Evolutionary conservation across 75 land plant species (phyloP).

Genomic region (Cunninghamia lanceolata): DNA sequence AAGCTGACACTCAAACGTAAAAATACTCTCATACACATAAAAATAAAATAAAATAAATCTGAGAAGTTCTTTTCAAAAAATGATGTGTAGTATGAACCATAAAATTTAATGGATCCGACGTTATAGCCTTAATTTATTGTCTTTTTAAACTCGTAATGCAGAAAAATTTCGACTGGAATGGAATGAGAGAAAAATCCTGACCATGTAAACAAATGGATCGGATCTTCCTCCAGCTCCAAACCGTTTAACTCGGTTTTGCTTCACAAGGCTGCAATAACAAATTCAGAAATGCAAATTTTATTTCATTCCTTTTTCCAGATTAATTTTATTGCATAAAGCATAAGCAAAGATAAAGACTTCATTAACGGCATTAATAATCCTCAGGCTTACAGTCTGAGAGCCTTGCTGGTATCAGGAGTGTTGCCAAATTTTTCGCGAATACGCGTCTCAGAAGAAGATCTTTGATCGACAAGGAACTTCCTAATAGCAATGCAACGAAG

Average conservation of each 20-base stretch:
- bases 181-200: conserved; percentile 6
- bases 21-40: background rate
- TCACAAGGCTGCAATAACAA: conserved; percentile 35
- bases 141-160: background rate
- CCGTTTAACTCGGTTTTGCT: conserved; percentile 31
- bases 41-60: background rate
- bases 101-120: background rate
- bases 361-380: background rate
- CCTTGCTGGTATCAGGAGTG: conserved; percentile 8
- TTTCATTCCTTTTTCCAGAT: background rate
- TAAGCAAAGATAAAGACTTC: background rate
- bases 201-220: conserved; percentile 49
- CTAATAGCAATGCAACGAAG: background rate
- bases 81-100: no score
- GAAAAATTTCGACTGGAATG: background rate
- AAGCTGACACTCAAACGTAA: background rate
- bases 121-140: no score
- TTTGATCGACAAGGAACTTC: background rate
- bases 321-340: background rate
- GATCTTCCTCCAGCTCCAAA: conserved; percentile 49
- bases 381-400: background rate
- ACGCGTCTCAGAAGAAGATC: background rate
- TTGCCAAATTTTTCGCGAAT: background rate
- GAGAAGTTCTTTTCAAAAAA: no score
- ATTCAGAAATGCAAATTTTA: background rate